Base-by-base conservation (phyloP, 2,329 filamentous ascomycete species). In the Trichoderma sp. region DNA sequence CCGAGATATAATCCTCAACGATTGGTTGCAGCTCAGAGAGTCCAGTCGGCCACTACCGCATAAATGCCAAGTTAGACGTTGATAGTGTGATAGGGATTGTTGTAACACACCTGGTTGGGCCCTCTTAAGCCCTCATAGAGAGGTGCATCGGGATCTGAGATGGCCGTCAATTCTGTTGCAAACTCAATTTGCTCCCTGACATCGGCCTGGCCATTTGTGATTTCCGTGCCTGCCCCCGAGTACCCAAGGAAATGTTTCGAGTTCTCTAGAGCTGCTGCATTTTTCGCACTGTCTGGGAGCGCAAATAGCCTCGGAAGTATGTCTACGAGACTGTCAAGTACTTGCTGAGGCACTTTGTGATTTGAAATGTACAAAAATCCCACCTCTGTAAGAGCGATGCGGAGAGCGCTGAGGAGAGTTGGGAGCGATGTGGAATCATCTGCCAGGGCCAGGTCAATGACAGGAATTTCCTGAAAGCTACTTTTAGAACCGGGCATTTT, bases 181-280 rank as follows among this genome's bases (percentile, higher is more conserved):
- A 87, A 86, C 74, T 89, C 87, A 59, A 88, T 85, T 72, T 89
- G 87, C 74, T 90, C 87, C 21, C 87, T 78, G 21, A 80, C 77
- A 73, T 90, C 87, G 16, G 77, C 73, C 63, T 78, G 0, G 85
- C 83, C 47, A 13, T 49, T 49, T 1, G 88, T 90, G 0, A 78
- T 86, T 75, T 89, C 88, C 29, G 83, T 79, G 0, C 86, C 87
- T 21, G 82, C 81, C 0, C 80, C 83, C 71, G 85, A 87, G 74
- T 89, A 89, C 0, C 88, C 88, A 2, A 90, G 78, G 68, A 90
- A 88, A 74, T 89, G 87, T 11, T 87, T 86, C 1, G 85, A 89
- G 31, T 87, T 85, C 31, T 81, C 76, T 21, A 86, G 78, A 0
- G 82, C 82, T 11, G 86, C 75, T 1, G 72, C 72, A 0, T 75